Percentiles rank a stretch among this genome's conserved stretches.
These are phyloP conservation scores for Apodospora peruviana DNA, from an alignment of 495 filamentous ascomycete species.

Conservation along the genomic window DNA sequence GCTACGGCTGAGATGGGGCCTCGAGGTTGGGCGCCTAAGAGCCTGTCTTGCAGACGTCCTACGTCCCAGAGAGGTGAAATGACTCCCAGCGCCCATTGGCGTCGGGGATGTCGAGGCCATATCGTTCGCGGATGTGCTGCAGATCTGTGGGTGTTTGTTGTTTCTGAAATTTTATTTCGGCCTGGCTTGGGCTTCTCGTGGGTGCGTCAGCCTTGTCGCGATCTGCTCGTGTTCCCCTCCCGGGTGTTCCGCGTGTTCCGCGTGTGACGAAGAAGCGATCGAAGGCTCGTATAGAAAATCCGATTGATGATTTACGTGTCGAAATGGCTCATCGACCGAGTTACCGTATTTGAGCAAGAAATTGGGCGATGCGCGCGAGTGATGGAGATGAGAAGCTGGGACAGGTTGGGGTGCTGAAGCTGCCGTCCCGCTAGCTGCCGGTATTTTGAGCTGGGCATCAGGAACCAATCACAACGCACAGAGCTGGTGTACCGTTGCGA, in stretches of 20 bases:
- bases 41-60: constrained; percentile 40
- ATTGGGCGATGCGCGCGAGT: constrained; percentile 18
- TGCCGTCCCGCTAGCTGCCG: constrained; percentile 15
- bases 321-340: constrained; percentile 22
- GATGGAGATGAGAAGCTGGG: constrained; percentile 11
- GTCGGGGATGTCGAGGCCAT: constrained; percentile 36
- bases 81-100: constrained; percentile 26
- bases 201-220: not conserved
- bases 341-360: constrained; percentile 15
- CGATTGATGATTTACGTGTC: constrained; percentile 31
- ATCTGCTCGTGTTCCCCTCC: not conserved
- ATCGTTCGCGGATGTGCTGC: not conserved
- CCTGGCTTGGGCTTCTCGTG: not conserved
- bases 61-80: constrained; percentile 29
- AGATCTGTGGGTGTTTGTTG: not conserved
- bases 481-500: constrained; percentile 13
- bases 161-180: too few species aligned
- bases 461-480: constrained; percentile 14
- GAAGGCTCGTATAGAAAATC: too few species aligned
- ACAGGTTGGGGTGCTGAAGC: constrained; percentile 7
- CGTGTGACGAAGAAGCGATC: too few species aligned
- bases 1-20: constrained; percentile 27
- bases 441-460: constrained; percentile 21
- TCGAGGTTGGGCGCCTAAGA: constrained; percentile 29
- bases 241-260: too few species aligned